These are phyloP conservation scores for Termitomyces eurrhizus DNA, from an alignment of 768 basidiomycete species.

Conservation along the genomic window DNA sequence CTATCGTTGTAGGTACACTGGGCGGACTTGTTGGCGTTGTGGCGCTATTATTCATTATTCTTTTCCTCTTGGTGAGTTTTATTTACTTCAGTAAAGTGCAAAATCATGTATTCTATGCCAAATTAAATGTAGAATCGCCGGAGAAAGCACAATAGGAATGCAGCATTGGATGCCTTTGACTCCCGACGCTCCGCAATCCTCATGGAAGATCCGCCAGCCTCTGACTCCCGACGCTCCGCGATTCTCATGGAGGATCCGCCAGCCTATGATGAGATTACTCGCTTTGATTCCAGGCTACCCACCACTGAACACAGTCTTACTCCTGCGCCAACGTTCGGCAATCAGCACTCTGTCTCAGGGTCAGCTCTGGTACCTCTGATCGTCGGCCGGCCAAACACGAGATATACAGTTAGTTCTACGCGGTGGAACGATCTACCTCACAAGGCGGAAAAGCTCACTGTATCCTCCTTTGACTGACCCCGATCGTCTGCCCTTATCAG, in stretches of 20 bases:
- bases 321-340: constrained; percentile 28
- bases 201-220: constrained; percentile 47
- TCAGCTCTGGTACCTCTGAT: constrained; percentile 11
- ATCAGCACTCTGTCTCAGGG: constrained; percentile 25
- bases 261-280: constrained; percentile 33
- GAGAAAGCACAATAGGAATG: constrained; percentile 34
- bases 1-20: constrained; percentile 38
- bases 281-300: constrained; percentile 54
- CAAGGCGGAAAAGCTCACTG: too few species aligned
- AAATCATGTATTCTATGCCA: not conserved
- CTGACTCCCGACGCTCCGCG: constrained; percentile 60
- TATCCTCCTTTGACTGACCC: too few species aligned
- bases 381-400: constrained; percentile 21
- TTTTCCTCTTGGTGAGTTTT: constrained; percentile 42
- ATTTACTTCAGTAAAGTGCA: not conserved
- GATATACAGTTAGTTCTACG: constrained; percentile 30
- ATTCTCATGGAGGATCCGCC: constrained; percentile 51
- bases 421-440: constrained; percentile 23
- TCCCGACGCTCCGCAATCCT: constrained; percentile 66
- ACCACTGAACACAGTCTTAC: constrained; percentile 22
- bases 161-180: constrained; percentile 45
- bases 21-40: constrained; percentile 43
- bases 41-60: constrained; percentile 34
- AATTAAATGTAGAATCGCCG: constrained; percentile 27
- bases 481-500: constrained; percentile 15